These are phyloP conservation scores for Cyanodermella asteris DNA, from an alignment of 2,329 filamentous ascomycete species.

Conservation along the genomic window DNA sequence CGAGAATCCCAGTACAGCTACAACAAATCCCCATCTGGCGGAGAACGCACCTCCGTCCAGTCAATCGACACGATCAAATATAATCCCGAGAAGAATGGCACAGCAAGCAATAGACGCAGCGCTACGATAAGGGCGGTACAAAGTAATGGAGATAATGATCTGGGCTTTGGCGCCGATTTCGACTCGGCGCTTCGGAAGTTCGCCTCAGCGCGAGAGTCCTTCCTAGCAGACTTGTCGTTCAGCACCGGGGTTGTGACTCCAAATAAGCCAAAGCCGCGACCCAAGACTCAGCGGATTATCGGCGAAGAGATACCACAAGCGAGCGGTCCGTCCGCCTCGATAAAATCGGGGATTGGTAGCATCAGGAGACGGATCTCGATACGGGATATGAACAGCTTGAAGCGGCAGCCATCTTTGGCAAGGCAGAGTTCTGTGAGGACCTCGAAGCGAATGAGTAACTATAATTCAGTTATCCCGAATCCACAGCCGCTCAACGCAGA, in stretches of 20 bases:
- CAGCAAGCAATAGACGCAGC: constrained; percentile 43
- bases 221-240: constrained; percentile 79
- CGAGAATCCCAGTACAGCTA: no score
- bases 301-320: no score
- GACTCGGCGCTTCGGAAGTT: constrained; percentile 87
- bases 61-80: no score
- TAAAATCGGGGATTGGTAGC: constrained; percentile 51
- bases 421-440: constrained; percentile 65
- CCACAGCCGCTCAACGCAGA: constrained; percentile 78
- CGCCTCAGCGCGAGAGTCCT: constrained; percentile 80
- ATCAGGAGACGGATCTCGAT: constrained; percentile 83
- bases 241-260: constrained; percentile 61
- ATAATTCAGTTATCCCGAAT: constrained; percentile 90
- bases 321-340: constrained; percentile 23
- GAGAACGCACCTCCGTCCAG: constrained; percentile 21
- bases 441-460: constrained; percentile 77
- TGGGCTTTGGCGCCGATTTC: constrained; percentile 76
- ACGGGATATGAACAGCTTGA: constrained; percentile 84
- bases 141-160: constrained; percentile 29
- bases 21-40: constrained; percentile 16
- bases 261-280: constrained; percentile 49
- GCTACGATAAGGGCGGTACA: constrained; percentile 33
- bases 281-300: constrained; percentile 62
- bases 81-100: constrained; percentile 21
- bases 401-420: constrained; percentile 57